Evolutionary conservation across 805 yeast genomes (phyloP).

Genomic region (Spathaspora hagerdaliae): DNA sequence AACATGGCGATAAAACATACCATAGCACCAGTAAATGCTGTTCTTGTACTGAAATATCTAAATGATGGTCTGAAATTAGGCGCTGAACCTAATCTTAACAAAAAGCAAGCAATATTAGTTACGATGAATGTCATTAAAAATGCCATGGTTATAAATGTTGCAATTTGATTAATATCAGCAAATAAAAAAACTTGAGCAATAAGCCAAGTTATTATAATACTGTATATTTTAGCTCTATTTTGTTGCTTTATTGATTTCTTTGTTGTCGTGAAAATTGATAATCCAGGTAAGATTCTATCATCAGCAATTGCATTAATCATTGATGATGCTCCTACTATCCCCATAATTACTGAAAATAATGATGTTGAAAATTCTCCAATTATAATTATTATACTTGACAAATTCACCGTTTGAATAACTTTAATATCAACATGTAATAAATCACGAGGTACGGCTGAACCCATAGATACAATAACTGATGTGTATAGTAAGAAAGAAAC

Average conservation of each 20-base stretch:
- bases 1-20: conserved; percentile 83
- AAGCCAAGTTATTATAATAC: conserved; percentile 73
- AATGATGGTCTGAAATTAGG: conserved; percentile 98
- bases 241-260: conserved; percentile 39
- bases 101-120: conserved; percentile 88
- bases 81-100: conserved; percentile 84
- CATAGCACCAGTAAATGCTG: conserved; percentile 75
- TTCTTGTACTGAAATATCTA: conserved; percentile 73
- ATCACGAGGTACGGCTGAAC: conserved; percentile 74
- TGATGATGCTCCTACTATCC: conserved; percentile 92
- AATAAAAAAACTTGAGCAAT: conserved; percentile 81
- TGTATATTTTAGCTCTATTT: conserved; percentile 55
- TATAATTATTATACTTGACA: conserved; percentile 64
- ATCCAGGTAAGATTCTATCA: conserved; percentile 83
- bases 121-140: conserved; percentile 94
- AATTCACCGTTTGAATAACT: conserved; percentile 75
- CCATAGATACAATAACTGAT: conserved; percentile 77
- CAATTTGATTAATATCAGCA: conserved; percentile 90
- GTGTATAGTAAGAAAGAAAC: conserved; percentile 76
- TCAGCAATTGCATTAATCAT: conserved; percentile 87
- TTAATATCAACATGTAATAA: conserved; percentile 76
- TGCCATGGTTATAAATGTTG: conserved; percentile 95
- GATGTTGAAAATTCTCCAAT: conserved; percentile 93
- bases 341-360: conserved; percentile 88
- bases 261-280: conserved; percentile 44